phyloP scores from a whole-genome alignment of 352 stramenopile genomes.

The Phytophthora fragariae region DNA sequence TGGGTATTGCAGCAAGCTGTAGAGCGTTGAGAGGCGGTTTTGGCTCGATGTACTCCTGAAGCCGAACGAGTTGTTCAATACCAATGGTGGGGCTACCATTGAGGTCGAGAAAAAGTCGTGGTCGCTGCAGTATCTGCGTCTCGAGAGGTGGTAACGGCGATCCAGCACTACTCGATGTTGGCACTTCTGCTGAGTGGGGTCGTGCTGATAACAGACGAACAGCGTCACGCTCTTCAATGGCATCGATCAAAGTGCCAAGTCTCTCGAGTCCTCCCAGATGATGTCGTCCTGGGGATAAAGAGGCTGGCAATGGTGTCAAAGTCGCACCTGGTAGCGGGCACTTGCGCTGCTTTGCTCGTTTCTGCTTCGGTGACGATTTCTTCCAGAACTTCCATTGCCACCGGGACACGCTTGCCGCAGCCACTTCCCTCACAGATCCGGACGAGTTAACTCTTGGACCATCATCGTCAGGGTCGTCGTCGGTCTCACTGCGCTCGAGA shows the following conservation, averaged over 20 bases:
- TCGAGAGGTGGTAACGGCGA: conserved; percentile 45
- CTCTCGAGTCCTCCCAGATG: conserved; percentile 1
- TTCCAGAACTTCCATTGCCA: conserved; percentile 41
- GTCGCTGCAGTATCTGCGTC: conserved; percentile 50
- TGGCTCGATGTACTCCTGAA: conserved; percentile 45
- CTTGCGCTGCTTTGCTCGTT: conserved; percentile 31
- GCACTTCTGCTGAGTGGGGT: conserved; percentile 3
- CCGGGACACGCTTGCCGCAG: conserved; percentile 11
- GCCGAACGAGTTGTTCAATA: conserved; percentile 62
- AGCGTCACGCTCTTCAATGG: conserved; percentile 16
- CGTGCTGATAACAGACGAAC: neutral
- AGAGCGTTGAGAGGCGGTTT: conserved; percentile 41
- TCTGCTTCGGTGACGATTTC: conserved; percentile 15
- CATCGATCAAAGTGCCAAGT: conserved; percentile 20
- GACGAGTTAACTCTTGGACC: conserved; percentile 5
- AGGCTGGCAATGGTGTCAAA: conserved; percentile 19
- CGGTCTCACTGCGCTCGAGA: conserved; percentile 43
- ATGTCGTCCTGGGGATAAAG: conserved; percentile 14
- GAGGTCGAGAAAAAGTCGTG: conserved; percentile 48
- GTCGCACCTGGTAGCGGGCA: conserved; percentile 12
- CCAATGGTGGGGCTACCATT: conserved; percentile 25
- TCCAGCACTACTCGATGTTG: neutral
- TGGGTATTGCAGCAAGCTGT: conserved; percentile 53
- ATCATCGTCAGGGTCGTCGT: conserved; percentile 11
- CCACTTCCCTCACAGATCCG: conserved; percentile 14